Base-by-base conservation (phyloP, 208 protist genomes). In the Leishmania braziliensis region DNA sequence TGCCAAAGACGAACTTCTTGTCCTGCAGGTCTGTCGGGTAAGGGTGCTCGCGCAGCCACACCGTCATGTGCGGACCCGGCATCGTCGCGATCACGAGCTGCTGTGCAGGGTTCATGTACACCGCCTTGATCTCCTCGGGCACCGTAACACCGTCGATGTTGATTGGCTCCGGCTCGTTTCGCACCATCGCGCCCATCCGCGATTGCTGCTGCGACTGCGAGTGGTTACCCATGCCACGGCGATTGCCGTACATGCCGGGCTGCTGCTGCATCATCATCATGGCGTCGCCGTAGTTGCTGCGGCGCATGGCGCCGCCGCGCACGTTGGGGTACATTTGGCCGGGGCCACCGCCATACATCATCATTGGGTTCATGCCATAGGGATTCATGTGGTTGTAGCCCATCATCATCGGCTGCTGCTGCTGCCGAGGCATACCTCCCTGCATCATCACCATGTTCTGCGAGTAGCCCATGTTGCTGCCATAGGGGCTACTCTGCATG, bases 61-160 rank as follows among this genome's bases (percentile, higher is more conserved):
- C 94, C 60, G 94, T 97, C 85, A 94, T 86, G 66, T 89, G 94
- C 10, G 90, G 84, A 26, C 92, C 92, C 2, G 94, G 94, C 91
- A 97, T 94, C 65, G 91, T 95, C 18, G 89, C 92, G 75, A 89
- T 92, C 66, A 95, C 90, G 0, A 97, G 81, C 74, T 84, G 85
- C 81, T 93, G 90, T 5, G 78, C 18, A 10, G 90, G 90, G 69
- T 95, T 94, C 86, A 89, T 90, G 84, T 97, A 97, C 36, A 87
- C 88, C 0, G 84, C 76, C 33, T 88, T 76, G 54, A 97, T 89
- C 39, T 95, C 92, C 14, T 88, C 68, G 29, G 94, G 94, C 20
- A 97, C 88, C 1, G 48, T 76, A 1, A 90, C 83, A 39, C 48
- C 79, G 71, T 88, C 79, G 46, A 91, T 62, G 12, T 86, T 70